phyloP scores from a whole-genome alignment of 176 grass and related monocot genomes.

The Aegilops longissima region DNA sequence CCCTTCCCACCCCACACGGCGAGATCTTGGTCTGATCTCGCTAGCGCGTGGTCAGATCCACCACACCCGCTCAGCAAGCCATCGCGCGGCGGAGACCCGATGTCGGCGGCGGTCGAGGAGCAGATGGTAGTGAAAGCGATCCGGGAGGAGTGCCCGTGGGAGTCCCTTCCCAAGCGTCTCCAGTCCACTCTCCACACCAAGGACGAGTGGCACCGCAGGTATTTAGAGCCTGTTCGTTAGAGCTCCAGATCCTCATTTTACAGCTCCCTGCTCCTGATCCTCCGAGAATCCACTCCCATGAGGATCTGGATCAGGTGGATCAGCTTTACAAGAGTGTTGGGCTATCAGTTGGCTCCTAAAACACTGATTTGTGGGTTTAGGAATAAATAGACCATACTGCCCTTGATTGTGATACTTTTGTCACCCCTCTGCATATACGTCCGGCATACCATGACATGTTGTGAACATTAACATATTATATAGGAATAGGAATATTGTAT shows the following conservation, averaged over 20 bases:
- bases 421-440: too few species aligned
- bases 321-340: neutral
- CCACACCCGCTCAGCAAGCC: neutral
- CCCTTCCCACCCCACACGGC: neutral
- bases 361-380: too few species aligned
- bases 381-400: too few species aligned
- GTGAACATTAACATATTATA: too few species aligned
- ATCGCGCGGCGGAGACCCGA: slow-evolving; percentile 17
- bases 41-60: slow-evolving; percentile 39
- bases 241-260: neutral
- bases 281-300: neutral
- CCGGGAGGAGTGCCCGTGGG: slow-evolving; percentile 83
- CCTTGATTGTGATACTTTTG: too few species aligned
- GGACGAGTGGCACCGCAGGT: slow-evolving; percentile 97
- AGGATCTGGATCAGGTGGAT: neutral
- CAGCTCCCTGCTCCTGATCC: neutral
- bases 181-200: slow-evolving; percentile 63
- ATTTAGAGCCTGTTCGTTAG: neutral
- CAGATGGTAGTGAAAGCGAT: slow-evolving; percentile 90
- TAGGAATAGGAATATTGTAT: too few species aligned
- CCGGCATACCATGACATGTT: too few species aligned
- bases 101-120: slow-evolving; percentile 74
- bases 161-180: slow-evolving; percentile 86
- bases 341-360: neutral
- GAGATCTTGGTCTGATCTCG: slow-evolving; percentile 41